These are phyloP conservation scores for Calocybe gambosa DNA, from an alignment of 1,284 basidiomycete species.

Conservation along the genomic window DNA sequence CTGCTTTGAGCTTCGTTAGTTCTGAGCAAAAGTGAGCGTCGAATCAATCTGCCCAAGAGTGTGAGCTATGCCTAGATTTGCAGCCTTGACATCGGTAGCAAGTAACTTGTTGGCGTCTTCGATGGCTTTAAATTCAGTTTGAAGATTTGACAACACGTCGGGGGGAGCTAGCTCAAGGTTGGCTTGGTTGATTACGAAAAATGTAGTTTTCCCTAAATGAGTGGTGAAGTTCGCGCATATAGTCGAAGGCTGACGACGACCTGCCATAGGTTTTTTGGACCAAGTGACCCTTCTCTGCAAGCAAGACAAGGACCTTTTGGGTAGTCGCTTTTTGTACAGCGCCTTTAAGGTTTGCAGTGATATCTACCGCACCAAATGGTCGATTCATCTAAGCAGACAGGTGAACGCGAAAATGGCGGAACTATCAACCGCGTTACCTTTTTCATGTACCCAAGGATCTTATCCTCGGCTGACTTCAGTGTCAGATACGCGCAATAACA, in stretches of 20 bases:
- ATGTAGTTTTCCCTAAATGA: constrained; percentile 69
- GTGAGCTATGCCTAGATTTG: constrained; percentile 41
- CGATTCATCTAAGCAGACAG: constrained; percentile 55
- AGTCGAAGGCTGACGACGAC: constrained; percentile 12
- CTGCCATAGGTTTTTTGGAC: constrained; percentile 75
- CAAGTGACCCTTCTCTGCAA: constrained; percentile 73
- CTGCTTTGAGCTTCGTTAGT: constrained; percentile 51
- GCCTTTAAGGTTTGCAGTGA: constrained; percentile 83
- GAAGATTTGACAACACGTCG: constrained; percentile 51
- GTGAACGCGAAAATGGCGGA: neutral
- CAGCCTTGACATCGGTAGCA: constrained; percentile 42
- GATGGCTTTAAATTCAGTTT: constrained; percentile 46
- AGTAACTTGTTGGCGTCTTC: constrained; percentile 59
- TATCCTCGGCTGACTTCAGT: constrained; percentile 55
- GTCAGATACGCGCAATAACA: neutral
- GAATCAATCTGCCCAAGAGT: constrained; percentile 4
- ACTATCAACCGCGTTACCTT: constrained; percentile 33
- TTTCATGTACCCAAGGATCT: constrained; percentile 68
- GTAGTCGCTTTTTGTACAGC: constrained; percentile 75
- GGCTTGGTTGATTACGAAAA: constrained; percentile 74
- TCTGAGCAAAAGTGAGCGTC: constrained; percentile 37
- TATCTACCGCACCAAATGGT: constrained; percentile 77
- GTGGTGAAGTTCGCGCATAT: constrained; percentile 12
- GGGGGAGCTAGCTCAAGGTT: constrained; percentile 54
- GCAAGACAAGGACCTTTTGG: constrained; percentile 72